Base-by-base conservation (phyloP, 352 stramenopile genomes). In the Globisporangium yorkense region DNA sequence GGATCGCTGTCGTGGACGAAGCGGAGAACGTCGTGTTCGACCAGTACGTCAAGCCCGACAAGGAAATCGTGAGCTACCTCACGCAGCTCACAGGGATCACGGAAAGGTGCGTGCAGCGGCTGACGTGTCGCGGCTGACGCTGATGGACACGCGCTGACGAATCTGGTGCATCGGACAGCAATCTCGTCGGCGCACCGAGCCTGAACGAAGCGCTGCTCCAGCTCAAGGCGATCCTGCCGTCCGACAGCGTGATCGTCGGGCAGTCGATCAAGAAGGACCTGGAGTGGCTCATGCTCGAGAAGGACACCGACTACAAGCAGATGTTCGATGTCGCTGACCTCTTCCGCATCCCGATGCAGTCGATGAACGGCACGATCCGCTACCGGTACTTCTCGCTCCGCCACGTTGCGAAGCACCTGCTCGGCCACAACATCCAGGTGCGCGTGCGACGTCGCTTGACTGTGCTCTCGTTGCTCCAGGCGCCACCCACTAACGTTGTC, bases 201-300 rank as follows among this genome's bases (percentile, higher is more conserved):
- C 67, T 97, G 24, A 59, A 85, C 20, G 77, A 93, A 35, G 89
- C 89, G 33, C 65, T 96, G 13, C 57, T 83, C 41, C 56, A 86
- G 31, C 74, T 97, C n/a, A 87, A 88, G 45, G 51, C 53, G 5
- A 71, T 93, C 24, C 59, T 97, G 44, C 88, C 87, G 5, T 70
- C 75, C 20, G 71, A 96, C 56, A 88, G 80, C 39, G 82, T 97
- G 21, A 91, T 97, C 54, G 87, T 97, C 44, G 91, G 91, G 10
- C 91, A 97, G 63, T 93, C 84, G 27, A 96, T 97, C 56, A 88
- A 96, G 72, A 96, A 97, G 57, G 91, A 97, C 63, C 72, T 97
- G 13, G 81, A 95, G 46, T 97, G 91, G 91, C 80, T 97, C 20
- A 76, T 67, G 15, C 74, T 97, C 45, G 70, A 89, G 59, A 80